phyloP scores from a whole-genome alignment of 2,329 filamentous ascomycete genomes.

The Calycina herbarum region DNA sequence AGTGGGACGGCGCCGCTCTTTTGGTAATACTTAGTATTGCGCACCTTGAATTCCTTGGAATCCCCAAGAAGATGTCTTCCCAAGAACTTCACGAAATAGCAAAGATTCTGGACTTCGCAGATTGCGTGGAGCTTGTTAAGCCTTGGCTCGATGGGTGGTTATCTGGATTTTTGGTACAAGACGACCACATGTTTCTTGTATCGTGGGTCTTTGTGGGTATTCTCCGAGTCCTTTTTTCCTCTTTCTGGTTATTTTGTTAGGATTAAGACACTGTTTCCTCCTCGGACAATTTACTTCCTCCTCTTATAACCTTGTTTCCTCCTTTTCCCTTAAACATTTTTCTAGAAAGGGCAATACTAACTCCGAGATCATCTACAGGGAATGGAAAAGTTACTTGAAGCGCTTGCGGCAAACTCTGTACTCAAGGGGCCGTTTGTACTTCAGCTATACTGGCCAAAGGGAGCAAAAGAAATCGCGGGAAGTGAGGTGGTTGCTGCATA shows the following conservation, averaged over 20 bases:
- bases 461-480: too few species aligned
- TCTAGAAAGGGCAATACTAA: too few species aligned
- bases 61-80: background rate
- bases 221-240: too few species aligned
- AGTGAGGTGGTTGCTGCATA: background rate
- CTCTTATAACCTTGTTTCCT: too few species aligned
- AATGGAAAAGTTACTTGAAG: conserved; percentile 1
- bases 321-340: too few species aligned
- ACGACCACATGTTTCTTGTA: background rate
- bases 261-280: too few species aligned
- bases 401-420: background rate
- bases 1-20: background rate
- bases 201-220: conserved; percentile 9
- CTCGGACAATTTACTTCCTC: too few species aligned
- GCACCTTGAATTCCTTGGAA: background rate
- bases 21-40: background rate
- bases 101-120: background rate
- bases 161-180: background rate
- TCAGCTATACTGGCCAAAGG: background rate
- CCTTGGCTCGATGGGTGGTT: background rate
- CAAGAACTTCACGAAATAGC: background rate
- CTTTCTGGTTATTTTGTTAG: too few species aligned
- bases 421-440: background rate
- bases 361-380: too few species aligned
- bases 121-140: background rate